Conservation (phyloP, 257 asterid genomes). For the Striga asiatica region DNA sequence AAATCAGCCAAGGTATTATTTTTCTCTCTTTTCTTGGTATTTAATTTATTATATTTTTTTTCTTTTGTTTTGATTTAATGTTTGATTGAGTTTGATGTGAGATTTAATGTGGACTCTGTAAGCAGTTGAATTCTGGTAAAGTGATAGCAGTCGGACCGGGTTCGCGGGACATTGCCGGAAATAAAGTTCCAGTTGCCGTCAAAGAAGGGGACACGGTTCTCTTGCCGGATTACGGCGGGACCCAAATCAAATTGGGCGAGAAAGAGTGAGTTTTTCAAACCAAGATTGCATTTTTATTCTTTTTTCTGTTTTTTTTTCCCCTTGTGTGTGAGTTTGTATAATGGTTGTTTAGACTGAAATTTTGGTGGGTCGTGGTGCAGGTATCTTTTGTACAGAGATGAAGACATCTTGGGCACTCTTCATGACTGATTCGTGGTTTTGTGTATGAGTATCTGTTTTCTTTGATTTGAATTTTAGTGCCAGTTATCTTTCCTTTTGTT, state of each 20-base stretch:
- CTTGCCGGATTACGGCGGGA: slow-evolving; percentile 90
- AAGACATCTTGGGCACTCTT: slow-evolving; percentile 53
- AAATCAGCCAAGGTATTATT: slow-evolving; percentile 51
- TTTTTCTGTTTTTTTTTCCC: too few relatives aligned
- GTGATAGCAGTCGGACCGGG: slow-evolving; percentile 91
- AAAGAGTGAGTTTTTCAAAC: slow-evolving; percentile 52
- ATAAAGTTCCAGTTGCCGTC: slow-evolving; percentile 55
- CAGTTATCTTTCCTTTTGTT: too few relatives aligned
- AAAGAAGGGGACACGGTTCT: slow-evolving; percentile 90
- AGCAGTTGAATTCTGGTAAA: slow-evolving; percentile 75
- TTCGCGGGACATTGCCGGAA: slow-evolving; percentile 40
- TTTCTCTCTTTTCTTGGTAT: background rate
- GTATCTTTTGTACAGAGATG: slow-evolving; percentile 55
- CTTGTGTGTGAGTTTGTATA: background rate
- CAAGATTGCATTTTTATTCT: background rate
- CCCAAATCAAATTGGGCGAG: slow-evolving; percentile 73
- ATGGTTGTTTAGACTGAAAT: background rate
- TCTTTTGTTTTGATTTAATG: background rate
- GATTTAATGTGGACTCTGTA: background rate
- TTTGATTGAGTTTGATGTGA: background rate
- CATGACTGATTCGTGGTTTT: slow-evolving; percentile 24
- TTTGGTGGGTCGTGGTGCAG: slow-evolving; percentile 23
- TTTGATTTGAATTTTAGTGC: too few relatives aligned
- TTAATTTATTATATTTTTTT: background rate
- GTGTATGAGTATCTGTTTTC: too few relatives aligned